These are phyloP conservation scores for Alternaria panax DNA, from an alignment of 2,329 filamentous ascomycete genomes.

Conservation along the genomic window DNA sequence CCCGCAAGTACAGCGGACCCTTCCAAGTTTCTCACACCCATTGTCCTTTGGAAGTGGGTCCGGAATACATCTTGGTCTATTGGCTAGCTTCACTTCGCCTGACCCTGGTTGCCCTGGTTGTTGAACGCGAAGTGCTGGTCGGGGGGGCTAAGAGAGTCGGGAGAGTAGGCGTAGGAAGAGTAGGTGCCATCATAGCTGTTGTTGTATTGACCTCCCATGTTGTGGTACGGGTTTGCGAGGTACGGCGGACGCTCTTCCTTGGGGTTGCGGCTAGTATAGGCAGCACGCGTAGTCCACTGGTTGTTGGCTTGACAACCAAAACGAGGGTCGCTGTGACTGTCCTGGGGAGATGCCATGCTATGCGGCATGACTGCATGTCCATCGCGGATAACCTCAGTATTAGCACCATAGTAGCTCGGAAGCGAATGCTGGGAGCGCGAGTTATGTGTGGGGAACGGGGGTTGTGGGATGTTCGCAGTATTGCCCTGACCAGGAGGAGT, in stretches of 20 bases:
- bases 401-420: constrained; percentile 26
- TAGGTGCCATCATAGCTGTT: constrained; percentile 29
- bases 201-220: constrained; percentile 22
- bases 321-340: constrained; percentile 25
- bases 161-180: constrained; percentile 21
- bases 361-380: background rate
- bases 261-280: constrained; percentile 25
- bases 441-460: constrained; percentile 15
- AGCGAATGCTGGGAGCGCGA: constrained; percentile 38
- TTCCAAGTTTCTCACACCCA: background rate
- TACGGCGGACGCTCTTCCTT: constrained; percentile 34
- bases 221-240: constrained; percentile 32
- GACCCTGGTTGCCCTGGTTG: constrained; percentile 24
- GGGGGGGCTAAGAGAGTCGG: constrained; percentile 17
- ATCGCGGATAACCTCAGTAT: constrained; percentile 11
- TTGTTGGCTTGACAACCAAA: constrained; percentile 22
- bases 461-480: constrained; percentile 5
- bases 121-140: constrained; percentile 30
- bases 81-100: constrained; percentile 16
- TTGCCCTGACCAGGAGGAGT: constrained; percentile 3
- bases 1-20: background rate
- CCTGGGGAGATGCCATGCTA: constrained; percentile 16
- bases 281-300: constrained; percentile 23
- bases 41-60: background rate
- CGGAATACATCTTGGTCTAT: background rate